phyloP scores from a whole-genome alignment of 345 rosid genomes.

The Geranium rotundifolium region DNA sequence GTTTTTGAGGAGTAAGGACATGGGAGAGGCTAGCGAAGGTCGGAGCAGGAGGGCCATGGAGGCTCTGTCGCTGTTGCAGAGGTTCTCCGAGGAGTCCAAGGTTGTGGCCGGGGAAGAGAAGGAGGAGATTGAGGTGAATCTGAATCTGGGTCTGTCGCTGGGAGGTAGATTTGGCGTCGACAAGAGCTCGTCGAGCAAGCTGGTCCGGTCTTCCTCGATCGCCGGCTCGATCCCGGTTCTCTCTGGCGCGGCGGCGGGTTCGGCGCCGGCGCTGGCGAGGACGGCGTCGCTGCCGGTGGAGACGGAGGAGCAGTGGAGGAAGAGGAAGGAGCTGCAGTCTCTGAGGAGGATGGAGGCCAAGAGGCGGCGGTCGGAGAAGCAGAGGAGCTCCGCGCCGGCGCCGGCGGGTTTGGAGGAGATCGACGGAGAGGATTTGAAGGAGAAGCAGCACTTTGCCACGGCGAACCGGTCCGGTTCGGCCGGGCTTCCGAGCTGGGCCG shows the following conservation, averaged over 20 bases:
- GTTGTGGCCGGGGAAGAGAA: constrained; percentile 20
- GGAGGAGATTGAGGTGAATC: constrained; percentile 41
- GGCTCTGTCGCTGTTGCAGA: constrained; percentile 23
- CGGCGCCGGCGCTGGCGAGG: constrained; percentile 20
- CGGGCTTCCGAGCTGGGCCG: constrained; percentile 32
- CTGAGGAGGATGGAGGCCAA: constrained; percentile 79
- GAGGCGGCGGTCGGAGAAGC: constrained; percentile 75
- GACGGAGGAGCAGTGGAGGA: constrained; percentile 90
- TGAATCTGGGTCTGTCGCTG: constrained; percentile 73
- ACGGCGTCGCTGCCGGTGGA: constrained; percentile 76
- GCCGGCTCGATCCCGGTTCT: constrained; percentile 9
- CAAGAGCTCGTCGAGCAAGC: constrained; percentile 29
- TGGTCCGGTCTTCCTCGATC: constrained; percentile 75
- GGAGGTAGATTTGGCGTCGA: constrained; percentile 92
- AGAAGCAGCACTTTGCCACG: constrained; percentile 19
- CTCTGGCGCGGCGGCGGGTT: constrained; percentile 10
- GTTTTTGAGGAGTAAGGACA: constrained; percentile 9
- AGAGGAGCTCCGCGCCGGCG: constrained; percentile 29
- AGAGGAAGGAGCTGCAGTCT: constrained; percentile 75
- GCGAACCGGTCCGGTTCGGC: constrained; percentile 15
- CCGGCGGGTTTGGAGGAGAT: neutral
- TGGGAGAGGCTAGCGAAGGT: constrained; percentile 46
- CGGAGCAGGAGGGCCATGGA: constrained; percentile 8
- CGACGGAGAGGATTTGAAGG: constrained; percentile 26
- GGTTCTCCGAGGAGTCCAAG: constrained; percentile 18